Base-by-base conservation (phyloP, 139 green algal genomes). In the Chlorella sp. region DNA sequence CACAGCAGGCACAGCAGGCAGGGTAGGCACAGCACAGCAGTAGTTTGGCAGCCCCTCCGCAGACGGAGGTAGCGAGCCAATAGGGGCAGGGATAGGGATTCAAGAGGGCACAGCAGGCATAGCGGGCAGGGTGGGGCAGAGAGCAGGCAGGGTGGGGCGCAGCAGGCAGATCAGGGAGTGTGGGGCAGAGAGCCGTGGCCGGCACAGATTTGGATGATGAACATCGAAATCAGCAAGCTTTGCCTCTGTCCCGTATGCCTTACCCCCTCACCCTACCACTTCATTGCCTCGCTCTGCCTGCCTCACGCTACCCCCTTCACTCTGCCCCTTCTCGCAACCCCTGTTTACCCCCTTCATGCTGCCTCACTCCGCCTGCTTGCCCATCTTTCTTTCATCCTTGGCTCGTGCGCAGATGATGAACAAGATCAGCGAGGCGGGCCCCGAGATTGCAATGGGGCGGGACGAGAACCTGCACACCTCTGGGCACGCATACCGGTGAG, bases 391-490 rank as follows among this genome's bases (percentile, higher is more conserved):
- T 22, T 81, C 37, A 7, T 34, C n/a, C n/a, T n/a, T 39, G 2
- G 16, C 32, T 40, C 32, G 0, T 15, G 1, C 48, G 37, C 93
- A 96, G 84, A 99, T 99, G 98, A 97, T 99, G 93, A 99, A 99
- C 95, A 83, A 80, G 60, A 94, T 99, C 36, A 93, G 96, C 16
- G 83, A 92, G 76, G 86, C 95, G 64, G 98, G 98, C 48, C 90
- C 95, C 0, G 80, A 95, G 39, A 97, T 99, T 48, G 92, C 94
- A 12, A 96, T 97, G 93, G 95, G 95, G 9, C 83, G 96, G 12
- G 91, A 92, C 18, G 95, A 98, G 68, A 94, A 95, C 61, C 93
- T 99, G 90, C 98, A 99, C 91, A 97, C 97, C 64, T 93, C 95
- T 87, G 96, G 95, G 16, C 96, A 97, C 85, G 96, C 96, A 1